phyloP scores from a whole-genome alignment of 2,329 filamentous ascomycete genomes.

The Cladosporium halotolerans region DNA sequence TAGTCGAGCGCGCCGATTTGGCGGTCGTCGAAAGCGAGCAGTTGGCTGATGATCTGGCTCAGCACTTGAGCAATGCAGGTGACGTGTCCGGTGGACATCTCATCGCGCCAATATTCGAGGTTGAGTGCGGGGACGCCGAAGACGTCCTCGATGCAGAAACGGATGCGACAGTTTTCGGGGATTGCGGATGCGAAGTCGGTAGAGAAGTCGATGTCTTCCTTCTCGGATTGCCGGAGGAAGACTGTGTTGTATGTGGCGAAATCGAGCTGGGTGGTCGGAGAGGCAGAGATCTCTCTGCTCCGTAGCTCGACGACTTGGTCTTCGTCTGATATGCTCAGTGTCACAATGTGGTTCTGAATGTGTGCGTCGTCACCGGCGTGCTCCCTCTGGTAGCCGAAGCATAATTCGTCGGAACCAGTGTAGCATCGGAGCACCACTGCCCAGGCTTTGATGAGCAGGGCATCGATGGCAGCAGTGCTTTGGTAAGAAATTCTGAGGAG shows the following conservation, averaged over 20 bases:
- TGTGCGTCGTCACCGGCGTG: background rate
- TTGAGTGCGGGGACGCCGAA: slow-evolving; percentile 6
- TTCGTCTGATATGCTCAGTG: slow-evolving; percentile 2
- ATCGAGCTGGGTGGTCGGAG: slow-evolving; percentile 1
- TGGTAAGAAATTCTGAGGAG: slow-evolving; percentile 4
- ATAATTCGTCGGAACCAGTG: background rate
- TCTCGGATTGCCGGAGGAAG: slow-evolving; percentile 5
- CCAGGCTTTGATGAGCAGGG: slow-evolving; percentile 6
- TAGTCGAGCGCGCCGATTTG: slow-evolving; percentile 5
- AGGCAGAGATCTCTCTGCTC: background rate
- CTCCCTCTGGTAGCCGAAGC: slow-evolving; percentile 3
- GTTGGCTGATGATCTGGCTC: slow-evolving; percentile 2
- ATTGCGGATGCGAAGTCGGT: background rate
- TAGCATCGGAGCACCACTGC: slow-evolving; percentile 7
- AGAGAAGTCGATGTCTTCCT: slow-evolving; percentile 6
- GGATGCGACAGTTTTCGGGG: background rate
- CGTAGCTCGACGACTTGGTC: background rate
- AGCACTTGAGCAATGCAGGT: slow-evolving; percentile 8
- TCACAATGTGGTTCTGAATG: background rate
- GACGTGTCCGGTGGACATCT: slow-evolving; percentile 6
- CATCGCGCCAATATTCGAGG: slow-evolving; percentile 8
- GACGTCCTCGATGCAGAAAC: slow-evolving; percentile 6
- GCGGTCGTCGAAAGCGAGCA: slow-evolving; percentile 1
- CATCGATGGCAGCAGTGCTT: slow-evolving; percentile 4
- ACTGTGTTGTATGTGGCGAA: slow-evolving; percentile 6